Evolutionary conservation across 192 early-diverging fungal genomes (phyloP).

Genomic region (Coemansia sp.): DNA sequence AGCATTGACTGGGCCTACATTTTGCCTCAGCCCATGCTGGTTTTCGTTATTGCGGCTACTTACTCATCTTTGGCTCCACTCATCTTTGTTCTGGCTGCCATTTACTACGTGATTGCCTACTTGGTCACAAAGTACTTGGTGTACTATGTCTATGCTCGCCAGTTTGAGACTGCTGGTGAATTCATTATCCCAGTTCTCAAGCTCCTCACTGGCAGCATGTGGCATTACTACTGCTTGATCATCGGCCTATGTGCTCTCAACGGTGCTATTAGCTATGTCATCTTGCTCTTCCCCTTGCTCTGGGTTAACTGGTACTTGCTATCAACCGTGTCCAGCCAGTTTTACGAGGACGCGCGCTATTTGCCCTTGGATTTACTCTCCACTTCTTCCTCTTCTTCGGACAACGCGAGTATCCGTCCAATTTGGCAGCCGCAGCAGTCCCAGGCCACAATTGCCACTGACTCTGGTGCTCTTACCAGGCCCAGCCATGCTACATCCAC

Average conservation of each 20-base stretch:
- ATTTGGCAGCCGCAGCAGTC: neutral
- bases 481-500: constrained; percentile 47
- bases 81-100: constrained; percentile 67
- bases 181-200: constrained; percentile 53
- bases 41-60: constrained; percentile 72
- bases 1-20: constrained; percentile 68
- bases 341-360: constrained; percentile 44
- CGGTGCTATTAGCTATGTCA: constrained; percentile 42
- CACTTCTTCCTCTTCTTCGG: neutral
- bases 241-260: constrained; percentile 53
- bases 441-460: neutral
- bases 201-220: constrained; percentile 44
- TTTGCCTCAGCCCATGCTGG: constrained; percentile 68
- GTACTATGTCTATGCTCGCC: constrained; percentile 75
- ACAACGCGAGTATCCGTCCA: neutral
- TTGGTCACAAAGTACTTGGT: constrained; percentile 75
- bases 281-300: constrained; percentile 46
- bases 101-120: constrained; percentile 68
- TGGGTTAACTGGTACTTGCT: constrained; percentile 48
- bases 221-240: constrained; percentile 55
- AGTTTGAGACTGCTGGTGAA: constrained; percentile 69
- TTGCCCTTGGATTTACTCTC: constrained; percentile 36
- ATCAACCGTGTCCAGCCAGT: constrained; percentile 40
- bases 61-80: constrained; percentile 75
- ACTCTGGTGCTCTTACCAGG: neutral